phyloP scores from a whole-genome alignment of 2,329 filamentous ascomycete genomes.

The Diaporthe eres region DNA sequence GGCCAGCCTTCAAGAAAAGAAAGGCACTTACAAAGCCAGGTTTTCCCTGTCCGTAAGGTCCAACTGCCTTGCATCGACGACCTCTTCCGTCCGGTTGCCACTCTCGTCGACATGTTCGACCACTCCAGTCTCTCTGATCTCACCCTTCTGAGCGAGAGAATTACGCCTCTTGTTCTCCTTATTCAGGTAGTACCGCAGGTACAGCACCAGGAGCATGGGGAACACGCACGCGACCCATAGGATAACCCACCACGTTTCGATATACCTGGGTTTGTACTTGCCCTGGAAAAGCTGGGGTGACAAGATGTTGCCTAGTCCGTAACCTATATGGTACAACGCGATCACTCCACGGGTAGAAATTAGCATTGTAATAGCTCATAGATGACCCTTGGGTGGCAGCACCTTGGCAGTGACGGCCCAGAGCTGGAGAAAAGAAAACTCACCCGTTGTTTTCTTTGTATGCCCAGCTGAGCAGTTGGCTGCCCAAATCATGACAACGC shows the following conservation, averaged over 20 bases:
- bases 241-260: slow-evolving; percentile 50
- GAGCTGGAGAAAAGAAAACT: background rate
- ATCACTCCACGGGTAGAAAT: too few species aligned
- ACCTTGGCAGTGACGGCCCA: background rate
- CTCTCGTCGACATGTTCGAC: slow-evolving; percentile 49
- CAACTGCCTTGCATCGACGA: slow-evolving; percentile 54
- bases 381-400: background rate
- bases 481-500: slow-evolving; percentile 56
- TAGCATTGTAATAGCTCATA: too few species aligned
- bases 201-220: slow-evolving; percentile 56
- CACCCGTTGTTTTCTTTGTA: slow-evolving; percentile 55
- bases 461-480: slow-evolving; percentile 54
- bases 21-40: slow-evolving; percentile 45
- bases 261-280: slow-evolving; percentile 48
- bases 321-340: slow-evolving; percentile 51
- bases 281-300: slow-evolving; percentile 50
- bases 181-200: slow-evolving; percentile 56
- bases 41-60: slow-evolving; percentile 55
- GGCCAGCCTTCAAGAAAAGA: accelerated
- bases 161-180: slow-evolving; percentile 57
- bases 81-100: slow-evolving; percentile 48
- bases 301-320: slow-evolving; percentile 49
- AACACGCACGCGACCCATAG: slow-evolving; percentile 54
- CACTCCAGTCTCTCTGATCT: slow-evolving; percentile 47
- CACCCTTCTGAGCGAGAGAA: slow-evolving; percentile 43